Base-by-base conservation (phyloP, 73 alveolate genomes). In the Paramecium sonneborni region DNA sequence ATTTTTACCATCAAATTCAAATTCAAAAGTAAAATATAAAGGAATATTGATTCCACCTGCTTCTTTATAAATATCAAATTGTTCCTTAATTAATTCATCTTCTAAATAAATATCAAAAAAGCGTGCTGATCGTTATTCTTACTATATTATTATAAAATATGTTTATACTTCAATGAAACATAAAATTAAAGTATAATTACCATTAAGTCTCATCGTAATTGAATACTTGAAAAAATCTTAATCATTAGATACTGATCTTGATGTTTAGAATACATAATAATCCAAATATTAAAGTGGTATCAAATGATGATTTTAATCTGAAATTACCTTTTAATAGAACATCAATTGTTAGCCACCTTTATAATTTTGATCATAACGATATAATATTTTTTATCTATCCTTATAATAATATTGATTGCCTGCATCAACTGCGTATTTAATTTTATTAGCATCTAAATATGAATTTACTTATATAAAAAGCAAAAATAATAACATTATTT, bases 391-490 rank as follows among this genome's bases (percentile, higher is more conserved):
- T 39, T 74, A 9, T 18, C 58, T 74, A n/a, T 74, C 87, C 87
- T 74, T 74, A 37, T 74, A 74, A 74, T 74, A 74, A 39, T 74
- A 74, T 74, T 28, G 87, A 74, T 39, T 74, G 67, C 87, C 87
- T 28, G 87, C 87, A 74, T 74, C 87, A 74, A 74, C 87, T 15
- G 87, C 87, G 58, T 74, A 74, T 39, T 74, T 74, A 37, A 74
- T 74, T 74, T 74, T 74, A 74, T 74, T 34, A 39, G 58, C 56
- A 74, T 74, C 87, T 74, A 74, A 74, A 74, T 62, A 62, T 14
- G 84, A 62, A 62, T 62, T 62, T 62, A 62, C 84, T 62, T 62
- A 62, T 62, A 62, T 30, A 62, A 62, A 30, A 62, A 62, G 84
- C 84, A 62, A 62, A 62, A 62, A 23, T 62, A 62, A 6, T 62